Percentiles rank a stretch among this genome's conserved stretches.
phyloP scores from a whole-genome alignment of 2,329 filamentous ascomycete genomes.

The Apiospora hydei region DNA sequence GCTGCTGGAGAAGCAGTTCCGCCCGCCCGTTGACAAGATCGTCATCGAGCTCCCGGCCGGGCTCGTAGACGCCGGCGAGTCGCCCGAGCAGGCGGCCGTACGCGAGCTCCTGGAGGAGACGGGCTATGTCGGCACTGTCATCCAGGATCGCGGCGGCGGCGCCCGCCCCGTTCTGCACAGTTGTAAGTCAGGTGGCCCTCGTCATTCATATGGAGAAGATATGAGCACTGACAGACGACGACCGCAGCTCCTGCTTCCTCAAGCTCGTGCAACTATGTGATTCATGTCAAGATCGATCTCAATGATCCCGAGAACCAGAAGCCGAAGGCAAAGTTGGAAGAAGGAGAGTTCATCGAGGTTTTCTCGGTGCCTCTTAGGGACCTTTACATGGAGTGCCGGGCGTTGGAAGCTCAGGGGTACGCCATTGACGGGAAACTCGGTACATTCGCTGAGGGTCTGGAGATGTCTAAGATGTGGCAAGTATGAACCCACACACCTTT shows the following conservation, averaged over 20 bases:
- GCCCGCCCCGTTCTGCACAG: slow-evolving; percentile 7
- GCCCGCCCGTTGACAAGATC: slow-evolving; percentile 66
- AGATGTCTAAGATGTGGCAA: slow-evolving; percentile 64
- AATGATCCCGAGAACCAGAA: slow-evolving; percentile 72
- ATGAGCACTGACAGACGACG: neutral
- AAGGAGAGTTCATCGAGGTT: slow-evolving; percentile 83
- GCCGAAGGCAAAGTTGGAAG: slow-evolving; percentile 74
- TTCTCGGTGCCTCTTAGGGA: slow-evolving; percentile 71
- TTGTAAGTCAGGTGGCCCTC: neutral
- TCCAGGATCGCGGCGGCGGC: slow-evolving; percentile 4
- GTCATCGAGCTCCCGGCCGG: slow-evolving; percentile 72
- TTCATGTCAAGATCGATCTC: slow-evolving; percentile 78
- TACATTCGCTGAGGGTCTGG: slow-evolving; percentile 79
- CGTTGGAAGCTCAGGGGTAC: slow-evolving; percentile 73
- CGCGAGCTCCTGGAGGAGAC: slow-evolving; percentile 73
- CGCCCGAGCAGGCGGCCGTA: slow-evolving; percentile 65
- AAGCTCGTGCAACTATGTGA: slow-evolving; percentile 51
- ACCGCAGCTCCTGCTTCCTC: neutral
- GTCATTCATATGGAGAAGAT: no score
- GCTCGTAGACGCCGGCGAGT: slow-evolving; percentile 68
- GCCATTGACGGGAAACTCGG: slow-evolving; percentile 82
- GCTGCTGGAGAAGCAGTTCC: slow-evolving; percentile 72
- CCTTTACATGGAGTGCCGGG: slow-evolving; percentile 72
- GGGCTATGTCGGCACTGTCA: slow-evolving; percentile 62
- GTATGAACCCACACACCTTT: neutral